phyloP scores from a whole-genome alignment of 2,329 filamentous ascomycete genomes.

The Elsinoe necatrix region DNA sequence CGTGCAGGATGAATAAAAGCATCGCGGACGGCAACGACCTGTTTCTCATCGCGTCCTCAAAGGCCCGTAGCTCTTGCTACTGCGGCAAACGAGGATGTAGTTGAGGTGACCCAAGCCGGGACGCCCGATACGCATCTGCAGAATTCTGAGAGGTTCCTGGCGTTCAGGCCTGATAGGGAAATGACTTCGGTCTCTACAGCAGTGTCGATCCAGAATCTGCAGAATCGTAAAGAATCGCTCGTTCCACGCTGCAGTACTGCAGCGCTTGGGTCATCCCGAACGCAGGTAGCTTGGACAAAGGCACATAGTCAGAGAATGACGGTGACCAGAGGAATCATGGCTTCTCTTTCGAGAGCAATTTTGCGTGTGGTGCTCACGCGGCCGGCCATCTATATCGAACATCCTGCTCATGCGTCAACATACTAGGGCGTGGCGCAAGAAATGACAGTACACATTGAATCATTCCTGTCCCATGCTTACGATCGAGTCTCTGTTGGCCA shows the following conservation, averaged over 20 bases:
- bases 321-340: background rate
- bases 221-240: background rate
- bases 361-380: background rate
- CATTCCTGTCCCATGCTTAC: no score
- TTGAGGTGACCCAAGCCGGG: background rate
- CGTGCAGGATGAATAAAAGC: background rate
- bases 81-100: background rate
- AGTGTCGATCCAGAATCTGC: constrained; percentile 4
- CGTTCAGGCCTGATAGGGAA: background rate
- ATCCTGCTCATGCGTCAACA: background rate
- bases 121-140: background rate
- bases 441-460: no score
- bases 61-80: background rate
- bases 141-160: background rate
- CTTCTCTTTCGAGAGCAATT: background rate
- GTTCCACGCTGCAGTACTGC: background rate
- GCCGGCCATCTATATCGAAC: background rate
- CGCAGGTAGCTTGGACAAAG: background rate
- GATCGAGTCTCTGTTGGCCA: no score
- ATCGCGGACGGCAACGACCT: background rate
- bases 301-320: background rate
- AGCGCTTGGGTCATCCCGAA: background rate
- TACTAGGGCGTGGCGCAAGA: no score
- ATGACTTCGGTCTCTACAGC: background rate
- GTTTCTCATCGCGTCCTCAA: background rate